These are phyloP conservation scores for Phascolomyces articulosus DNA, from an alignment of 371 early-diverging fungal species.

Conservation along the genomic window DNA sequence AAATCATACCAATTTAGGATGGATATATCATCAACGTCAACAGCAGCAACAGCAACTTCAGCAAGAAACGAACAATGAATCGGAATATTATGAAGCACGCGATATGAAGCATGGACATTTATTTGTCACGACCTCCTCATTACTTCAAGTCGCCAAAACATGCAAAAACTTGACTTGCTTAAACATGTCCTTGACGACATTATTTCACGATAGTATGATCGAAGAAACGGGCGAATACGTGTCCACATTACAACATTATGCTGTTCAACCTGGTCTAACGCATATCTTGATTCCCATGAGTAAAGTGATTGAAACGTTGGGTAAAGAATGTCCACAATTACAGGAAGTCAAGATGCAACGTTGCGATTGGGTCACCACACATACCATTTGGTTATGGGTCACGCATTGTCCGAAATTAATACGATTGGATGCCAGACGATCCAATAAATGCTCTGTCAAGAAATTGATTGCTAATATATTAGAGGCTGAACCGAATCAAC, in stretches of 20 bases:
- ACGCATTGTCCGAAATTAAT: conserved; percentile 40
- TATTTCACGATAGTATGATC: conserved; percentile 52
- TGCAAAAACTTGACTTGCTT: conserved; percentile 53
- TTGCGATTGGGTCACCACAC: conserved; percentile 64
- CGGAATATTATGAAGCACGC: conserved; percentile 10
- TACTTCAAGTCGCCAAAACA: conserved; percentile 50
- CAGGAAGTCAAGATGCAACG: conserved; percentile 50
- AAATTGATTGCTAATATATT: conserved; percentile 13
- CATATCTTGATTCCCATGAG: conserved; percentile 46
- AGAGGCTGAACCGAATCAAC: not conserved
- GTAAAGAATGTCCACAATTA: conserved; percentile 49
- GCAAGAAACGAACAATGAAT: not conserved
- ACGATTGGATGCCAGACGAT: conserved; percentile 49
- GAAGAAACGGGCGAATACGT: conserved; percentile 65
- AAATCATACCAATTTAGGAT: not conserved
- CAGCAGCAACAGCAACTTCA: not conserved
- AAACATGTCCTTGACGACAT: conserved; percentile 53
- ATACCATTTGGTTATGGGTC: conserved; percentile 49
- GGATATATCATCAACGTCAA: not conserved
- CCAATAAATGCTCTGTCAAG: conserved; percentile 46
- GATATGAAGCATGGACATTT: conserved; percentile 30
- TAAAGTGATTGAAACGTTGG: conserved; percentile 50
- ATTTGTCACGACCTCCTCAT: conserved; percentile 58
- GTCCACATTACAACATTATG: conserved; percentile 56
- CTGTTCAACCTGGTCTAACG: conserved; percentile 57